A percentile compares a stretch with the other conserved stretches of the same genome.
These are phyloP conservation scores for Craterostigma plantagineum DNA, from an alignment of 257 asterid genomes.

Conservation along the genomic window DNA sequence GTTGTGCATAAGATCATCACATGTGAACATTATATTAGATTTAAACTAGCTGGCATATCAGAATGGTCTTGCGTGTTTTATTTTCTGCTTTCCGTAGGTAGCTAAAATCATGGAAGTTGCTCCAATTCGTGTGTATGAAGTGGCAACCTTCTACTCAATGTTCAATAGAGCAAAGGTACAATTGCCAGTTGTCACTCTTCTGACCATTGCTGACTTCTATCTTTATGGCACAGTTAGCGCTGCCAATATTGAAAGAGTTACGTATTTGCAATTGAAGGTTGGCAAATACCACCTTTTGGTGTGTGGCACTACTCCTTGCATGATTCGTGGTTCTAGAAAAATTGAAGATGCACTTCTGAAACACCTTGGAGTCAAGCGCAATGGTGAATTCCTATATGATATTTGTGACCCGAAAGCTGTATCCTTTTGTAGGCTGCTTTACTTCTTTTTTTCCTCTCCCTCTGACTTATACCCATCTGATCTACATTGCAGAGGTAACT, in stretches of 20 bases:
- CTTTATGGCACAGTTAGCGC: neutral
- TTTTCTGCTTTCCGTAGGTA: constrained; percentile 23
- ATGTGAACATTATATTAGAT: too few species aligned
- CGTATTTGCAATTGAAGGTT: constrained; percentile 32
- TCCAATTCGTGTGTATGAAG: constrained; percentile 96
- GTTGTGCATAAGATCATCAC: too few species aligned
- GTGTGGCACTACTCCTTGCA: constrained; percentile 99
- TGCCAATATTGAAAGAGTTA: constrained; percentile 4
- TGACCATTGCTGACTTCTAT: constrained; percentile 1
- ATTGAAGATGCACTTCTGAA: constrained; percentile 74
- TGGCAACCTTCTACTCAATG: constrained; percentile 97
- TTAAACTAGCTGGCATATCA: too few species aligned
- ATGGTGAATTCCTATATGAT: constrained; percentile 36
- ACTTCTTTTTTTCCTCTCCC: constrained; percentile 8
- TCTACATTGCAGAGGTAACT: constrained; percentile 65
- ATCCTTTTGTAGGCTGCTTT: constrained; percentile 1
- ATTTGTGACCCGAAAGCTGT: neutral
- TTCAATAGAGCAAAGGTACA: constrained; percentile 85
- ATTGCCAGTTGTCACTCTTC: neutral
- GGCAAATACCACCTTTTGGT: constrained; percentile 97
- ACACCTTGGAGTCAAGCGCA: constrained; percentile 93
- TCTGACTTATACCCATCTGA: constrained; percentile 9
- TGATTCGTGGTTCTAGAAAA: constrained; percentile 92
- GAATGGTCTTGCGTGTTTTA: neutral
- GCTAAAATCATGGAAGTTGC: constrained; percentile 90